phyloP scores from a whole-genome alignment of 495 filamentous ascomycete genomes.

The Apodospora peruviana region DNA sequence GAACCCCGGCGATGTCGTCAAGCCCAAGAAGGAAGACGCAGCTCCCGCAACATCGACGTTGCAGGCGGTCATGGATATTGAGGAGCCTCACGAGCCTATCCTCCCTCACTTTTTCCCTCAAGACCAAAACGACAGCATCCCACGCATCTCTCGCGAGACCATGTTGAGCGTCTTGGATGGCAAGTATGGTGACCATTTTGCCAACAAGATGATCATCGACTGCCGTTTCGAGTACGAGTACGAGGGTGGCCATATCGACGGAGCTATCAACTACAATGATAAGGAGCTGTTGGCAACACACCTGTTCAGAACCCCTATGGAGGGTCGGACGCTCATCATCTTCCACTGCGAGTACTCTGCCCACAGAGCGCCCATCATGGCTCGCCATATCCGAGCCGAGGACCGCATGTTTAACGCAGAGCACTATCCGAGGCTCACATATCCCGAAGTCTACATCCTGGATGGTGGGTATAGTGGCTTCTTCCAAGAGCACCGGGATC shows the following conservation, averaged over 20 bases:
- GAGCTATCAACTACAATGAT: constrained; percentile 91
- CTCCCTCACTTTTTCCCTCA: constrained; percentile 82
- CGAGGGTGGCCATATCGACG: constrained; percentile 89
- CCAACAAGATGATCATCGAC: constrained; percentile 79
- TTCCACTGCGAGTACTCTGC: constrained; percentile 99
- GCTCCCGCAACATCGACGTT: constrained; percentile 41
- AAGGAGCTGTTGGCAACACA: constrained; percentile 77
- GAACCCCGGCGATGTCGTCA: constrained; percentile 78
- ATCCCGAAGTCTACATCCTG: constrained; percentile 94
- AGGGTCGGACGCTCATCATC: constrained; percentile 71
- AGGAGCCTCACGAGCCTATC: constrained; percentile 57
- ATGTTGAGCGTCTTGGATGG: constrained; percentile 83
- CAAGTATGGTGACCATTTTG: constrained; percentile 67
- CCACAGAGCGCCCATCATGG: constrained; percentile 96
- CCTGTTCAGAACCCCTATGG: constrained; percentile 62
- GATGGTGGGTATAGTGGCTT: constrained; percentile 95
- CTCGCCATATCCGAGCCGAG: constrained; percentile 75
- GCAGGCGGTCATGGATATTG: constrained; percentile 72
- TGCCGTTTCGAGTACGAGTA: constrained; percentile 99
- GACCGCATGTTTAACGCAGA: constrained; percentile 80
- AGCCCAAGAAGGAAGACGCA: constrained; percentile 54
- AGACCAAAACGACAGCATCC: constrained; percentile 75
- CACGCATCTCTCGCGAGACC: constrained; percentile 75
- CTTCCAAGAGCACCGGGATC: constrained; percentile 66
- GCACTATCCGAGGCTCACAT: constrained; percentile 78